Base-by-base conservation (phyloP, 1,139 yeast genomes). In the Hyphopichia fennica region DNA sequence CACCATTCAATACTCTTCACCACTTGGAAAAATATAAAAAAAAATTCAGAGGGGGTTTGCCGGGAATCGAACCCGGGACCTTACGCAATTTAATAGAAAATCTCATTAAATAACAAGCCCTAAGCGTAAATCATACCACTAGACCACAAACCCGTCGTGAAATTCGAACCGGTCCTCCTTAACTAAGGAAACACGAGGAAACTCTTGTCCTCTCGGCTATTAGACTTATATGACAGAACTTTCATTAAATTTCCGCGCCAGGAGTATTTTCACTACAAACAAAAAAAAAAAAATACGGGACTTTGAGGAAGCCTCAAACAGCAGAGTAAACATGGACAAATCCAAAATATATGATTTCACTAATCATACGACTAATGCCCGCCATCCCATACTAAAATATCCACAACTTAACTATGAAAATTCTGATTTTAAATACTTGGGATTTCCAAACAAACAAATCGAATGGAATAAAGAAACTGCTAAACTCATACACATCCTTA, bases 31-130 rank as follows among this genome's bases (percentile, higher is more conserved):
- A n/a, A n/a, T n/a, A n/a, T n/a, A n/a, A n/a, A 17, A n/a, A 22
- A 38, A 16, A 18, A 18, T 16, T 9, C 34, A 42, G 39, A 15
- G 65, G n/a, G 66, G 66, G 66, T 63, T 53, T 51, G 65, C 67
- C 52, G 66, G 65, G 67, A 61, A 63, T 63, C 61, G 69, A 63
- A 63, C 69, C 67, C 68, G 51, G 67, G 66, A 60, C 67, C 65
- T 60, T 64, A 60, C 65, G 65, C 66, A 61, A 13, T 17, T 31
- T 38, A 38, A 18, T 16, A 33, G 31, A 16, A 14, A 17, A 32
- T 2, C 11, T 5, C 22, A 14, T 22, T 22, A 19, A 5, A 8
- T 9, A 6, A 25, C 25, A 25, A 62, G 16, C 34, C 63, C 63
- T 60, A 58, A 60, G 65, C 63, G 63, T 57, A 62, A 58, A 60